Conservation (phyloP, 2,329 filamentous ascomycete genomes). For the Fusarium luffae region DNA sequence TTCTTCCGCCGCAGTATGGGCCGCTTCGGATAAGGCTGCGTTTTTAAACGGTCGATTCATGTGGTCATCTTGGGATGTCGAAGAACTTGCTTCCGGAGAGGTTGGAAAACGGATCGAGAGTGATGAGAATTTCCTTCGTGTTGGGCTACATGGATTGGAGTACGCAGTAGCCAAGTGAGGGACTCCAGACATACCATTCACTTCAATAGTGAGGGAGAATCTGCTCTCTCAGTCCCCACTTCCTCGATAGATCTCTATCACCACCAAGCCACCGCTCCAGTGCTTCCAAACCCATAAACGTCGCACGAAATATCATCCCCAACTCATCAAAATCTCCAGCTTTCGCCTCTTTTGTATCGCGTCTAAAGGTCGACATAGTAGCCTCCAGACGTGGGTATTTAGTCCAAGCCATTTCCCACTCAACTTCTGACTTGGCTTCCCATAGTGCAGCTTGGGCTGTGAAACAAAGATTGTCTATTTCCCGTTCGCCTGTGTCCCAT, state of each 20-base stretch:
- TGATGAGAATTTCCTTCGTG: neutral
- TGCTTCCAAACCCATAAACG: neutral
- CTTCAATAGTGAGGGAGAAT: fast-evolving
- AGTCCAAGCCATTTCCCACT: neutral
- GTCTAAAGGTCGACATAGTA: neutral
- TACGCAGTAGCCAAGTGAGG: neutral
- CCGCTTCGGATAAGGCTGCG: neutral
- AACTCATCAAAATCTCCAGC: constrained; percentile 1
- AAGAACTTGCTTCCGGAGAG: neutral
- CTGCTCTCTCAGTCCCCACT: neutral
- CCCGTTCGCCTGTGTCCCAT: neutral
- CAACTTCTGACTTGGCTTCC: neutral
- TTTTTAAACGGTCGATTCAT: constrained; percentile 9
- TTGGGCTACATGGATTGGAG: constrained; percentile 1
- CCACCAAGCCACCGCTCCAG: neutral
- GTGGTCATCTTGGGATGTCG: constrained; percentile 9
- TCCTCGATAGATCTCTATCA: neutral
- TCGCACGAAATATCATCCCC: neutral
- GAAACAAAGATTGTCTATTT: neutral
- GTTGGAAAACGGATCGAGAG: neutral
- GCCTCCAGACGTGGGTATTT: neutral
- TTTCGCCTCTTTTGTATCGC: neutral
- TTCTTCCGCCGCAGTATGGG: neutral
- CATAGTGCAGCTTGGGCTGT: neutral
- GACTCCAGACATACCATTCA: fast-evolving